These are phyloP conservation scores for Lactarius hatsudake DNA, from an alignment of 768 basidiomycete genomes.

Conservation along the genomic window DNA sequence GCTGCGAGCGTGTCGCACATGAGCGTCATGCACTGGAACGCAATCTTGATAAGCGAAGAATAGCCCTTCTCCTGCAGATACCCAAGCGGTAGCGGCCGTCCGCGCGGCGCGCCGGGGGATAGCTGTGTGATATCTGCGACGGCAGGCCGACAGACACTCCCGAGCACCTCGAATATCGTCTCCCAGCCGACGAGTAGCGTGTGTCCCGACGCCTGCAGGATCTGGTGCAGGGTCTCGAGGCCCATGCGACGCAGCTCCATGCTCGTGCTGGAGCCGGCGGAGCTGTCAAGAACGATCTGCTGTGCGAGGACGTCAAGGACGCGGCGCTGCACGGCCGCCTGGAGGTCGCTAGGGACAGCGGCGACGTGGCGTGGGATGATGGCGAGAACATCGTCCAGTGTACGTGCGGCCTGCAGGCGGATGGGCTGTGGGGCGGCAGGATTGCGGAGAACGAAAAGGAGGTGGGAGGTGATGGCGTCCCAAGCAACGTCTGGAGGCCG, in stretches of 20 bases:
- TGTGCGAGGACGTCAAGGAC: constrained; percentile 82
- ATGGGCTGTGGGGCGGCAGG: constrained; percentile 68
- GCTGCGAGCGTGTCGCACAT: constrained; percentile 91
- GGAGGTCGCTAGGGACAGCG: constrained; percentile 52
- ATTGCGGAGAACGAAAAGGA: constrained; percentile 73
- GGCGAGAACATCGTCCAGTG: constrained; percentile 80
- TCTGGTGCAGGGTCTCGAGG: constrained; percentile 83
- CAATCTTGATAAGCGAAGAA: constrained; percentile 78
- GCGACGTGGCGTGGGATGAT: constrained; percentile 71
- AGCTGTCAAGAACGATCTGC: constrained; percentile 57
- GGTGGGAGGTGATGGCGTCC: constrained; percentile 75
- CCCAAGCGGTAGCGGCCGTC: constrained; percentile 44
- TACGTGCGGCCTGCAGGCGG: constrained; percentile 84
- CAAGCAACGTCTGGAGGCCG: constrained; percentile 82
- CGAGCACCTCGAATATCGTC: constrained; percentile 87
- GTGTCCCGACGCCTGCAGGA: constrained; percentile 88
- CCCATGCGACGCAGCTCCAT: constrained; percentile 88
- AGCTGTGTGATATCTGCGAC: constrained; percentile 32
- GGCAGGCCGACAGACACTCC: constrained; percentile 75
- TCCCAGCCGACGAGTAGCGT: constrained; percentile 93
- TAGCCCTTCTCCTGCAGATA: constrained; percentile 67
- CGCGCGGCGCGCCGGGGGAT: constrained; percentile 31
- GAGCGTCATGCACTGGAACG: constrained; percentile 89
- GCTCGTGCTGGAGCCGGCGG: constrained; percentile 41
- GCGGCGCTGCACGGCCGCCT: constrained; percentile 70